Base-by-base conservation (phyloP, 805 yeast genomes). In the Pichia gijzeniarum region DNA sequence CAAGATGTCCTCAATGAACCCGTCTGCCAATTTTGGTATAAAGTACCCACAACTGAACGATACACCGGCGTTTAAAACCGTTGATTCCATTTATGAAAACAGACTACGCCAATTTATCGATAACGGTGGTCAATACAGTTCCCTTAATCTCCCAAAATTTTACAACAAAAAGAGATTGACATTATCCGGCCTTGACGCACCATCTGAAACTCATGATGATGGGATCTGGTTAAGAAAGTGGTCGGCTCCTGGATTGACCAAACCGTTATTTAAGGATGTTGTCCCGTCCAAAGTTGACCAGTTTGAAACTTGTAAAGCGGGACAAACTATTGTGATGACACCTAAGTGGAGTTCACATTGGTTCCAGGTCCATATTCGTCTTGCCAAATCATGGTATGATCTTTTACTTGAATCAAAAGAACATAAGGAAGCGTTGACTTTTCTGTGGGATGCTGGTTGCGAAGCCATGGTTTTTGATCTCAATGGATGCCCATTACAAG, bases 271-370 rank as follows among this genome's bases (percentile, higher is more conserved):
- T 63, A 64, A 70, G 42, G 80, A 77, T 45, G 76, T 86, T 50
- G 65, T 81, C 48, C 76, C 77, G 8, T 40, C 51, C 0, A 58
- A 68, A 38, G 70, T 78, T 53, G 68, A 62, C 19, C 69, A 73
- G 19, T 79, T 79, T 72, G 67, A 72, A 53, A 67, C 70, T 20
- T 82, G 86, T n/a, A 61, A 64, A 13, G 80, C 79, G 52, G 95
- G 93, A 19, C 82, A 85, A 53, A 66, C 71, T 8, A 88, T 85
- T 61, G 25, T 22, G 10, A 45, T 53, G 44, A 97, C 98, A 0
- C 99, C 99, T 3, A 84, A 95, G 13, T 91, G 99, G 99, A 82
- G 91, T 48, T 85, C 98, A 1, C 95, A 88, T 52, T 91, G 99
- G 99, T 88, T 93, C 65, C 76, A 79, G 53, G 67, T 91, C 18